phyloP scores from a whole-genome alignment of 345 rosid genomes.

The Limnanthes douglasii region DNA sequence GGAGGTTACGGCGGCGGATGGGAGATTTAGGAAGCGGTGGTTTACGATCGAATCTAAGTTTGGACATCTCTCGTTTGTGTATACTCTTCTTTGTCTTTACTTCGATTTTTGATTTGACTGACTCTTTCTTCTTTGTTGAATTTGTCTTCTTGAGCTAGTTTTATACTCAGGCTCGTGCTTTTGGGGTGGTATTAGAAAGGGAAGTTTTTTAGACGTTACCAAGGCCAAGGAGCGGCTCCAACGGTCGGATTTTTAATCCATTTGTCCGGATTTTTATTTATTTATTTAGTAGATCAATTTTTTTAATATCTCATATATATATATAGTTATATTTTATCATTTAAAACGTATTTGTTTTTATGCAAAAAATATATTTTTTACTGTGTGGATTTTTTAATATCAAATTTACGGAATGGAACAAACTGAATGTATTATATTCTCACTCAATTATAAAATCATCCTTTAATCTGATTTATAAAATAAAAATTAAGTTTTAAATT shows the following conservation, averaged over 20 bases:
- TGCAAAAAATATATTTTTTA: too few relatives aligned
- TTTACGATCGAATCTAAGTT: constrained; percentile 38
- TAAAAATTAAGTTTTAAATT: too few relatives aligned
- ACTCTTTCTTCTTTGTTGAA: not conserved
- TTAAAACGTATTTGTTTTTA: too few relatives aligned
- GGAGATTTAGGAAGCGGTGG: constrained; percentile 80
- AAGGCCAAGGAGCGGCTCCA: constrained; percentile 23
- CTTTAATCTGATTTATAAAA: too few relatives aligned
- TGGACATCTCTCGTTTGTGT: constrained; percentile 22
- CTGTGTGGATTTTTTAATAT: too few relatives aligned
- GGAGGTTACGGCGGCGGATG: constrained; percentile 37
- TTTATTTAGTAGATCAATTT: too few relatives aligned
- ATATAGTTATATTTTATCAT: too few relatives aligned
- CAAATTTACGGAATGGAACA: too few relatives aligned
- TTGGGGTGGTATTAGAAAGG: constrained; percentile 2
- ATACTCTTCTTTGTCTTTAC: not conserved
- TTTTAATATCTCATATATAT: too few relatives aligned
- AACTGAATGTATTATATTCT: too few relatives aligned
- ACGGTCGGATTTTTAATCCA: constrained; percentile 38
- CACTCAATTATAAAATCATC: too few relatives aligned
- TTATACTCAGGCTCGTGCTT: not conserved
- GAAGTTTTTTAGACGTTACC: constrained; percentile 4
- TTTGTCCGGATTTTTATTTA: too few relatives aligned
- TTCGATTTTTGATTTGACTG: not conserved
- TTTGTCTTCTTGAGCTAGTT: not conserved